These are phyloP conservation scores for Pichia heedii DNA, from an alignment of 805 yeast species.

Conservation along the genomic window DNA sequence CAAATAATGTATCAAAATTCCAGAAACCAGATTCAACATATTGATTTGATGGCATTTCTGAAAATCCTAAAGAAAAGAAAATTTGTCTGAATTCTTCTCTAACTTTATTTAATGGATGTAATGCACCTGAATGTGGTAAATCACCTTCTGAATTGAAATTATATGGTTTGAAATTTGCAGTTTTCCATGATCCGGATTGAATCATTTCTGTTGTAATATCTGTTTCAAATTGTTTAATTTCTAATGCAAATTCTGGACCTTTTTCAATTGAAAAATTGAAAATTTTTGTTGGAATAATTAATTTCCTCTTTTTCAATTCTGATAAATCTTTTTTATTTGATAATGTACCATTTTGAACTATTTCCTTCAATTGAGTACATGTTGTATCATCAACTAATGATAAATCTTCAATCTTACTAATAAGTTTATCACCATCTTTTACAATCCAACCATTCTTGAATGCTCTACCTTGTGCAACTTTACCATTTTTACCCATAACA, in stretches of 20 bases:
- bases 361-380: conserved; percentile 50
- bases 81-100: conserved; percentile 97
- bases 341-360: conserved; percentile 47
- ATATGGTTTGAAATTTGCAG: conserved; percentile 83
- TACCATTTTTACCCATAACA: conserved; percentile 75
- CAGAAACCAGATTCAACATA: conserved; percentile 98
- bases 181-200: conserved; percentile 70
- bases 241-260: conserved; percentile 77
- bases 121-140: conserved; percentile 77
- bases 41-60: conserved; percentile 98
- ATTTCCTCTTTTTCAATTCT: conserved; percentile 92
- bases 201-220: conserved; percentile 95
- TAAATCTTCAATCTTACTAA: conserved; percentile 44
- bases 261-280: conserved; percentile 69
- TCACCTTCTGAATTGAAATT: conserved; percentile 95
- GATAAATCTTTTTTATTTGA: conserved; percentile 52
- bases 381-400: conserved; percentile 57
- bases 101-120: conserved; percentile 94
- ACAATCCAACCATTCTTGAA: conserved; percentile 95
- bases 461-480: conserved; percentile 93
- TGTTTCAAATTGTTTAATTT: conserved; percentile 76
- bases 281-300: conserved; percentile 59
- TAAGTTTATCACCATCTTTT: conserved; percentile 76
- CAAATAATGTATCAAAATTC: conserved; percentile 95
- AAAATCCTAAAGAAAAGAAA: conserved; percentile 95